Evolutionary conservation across 805 yeast genomes (phyloP), one percentile per base, ranked within the genome.

Genomic region (Ogataea allantospora): DNA sequence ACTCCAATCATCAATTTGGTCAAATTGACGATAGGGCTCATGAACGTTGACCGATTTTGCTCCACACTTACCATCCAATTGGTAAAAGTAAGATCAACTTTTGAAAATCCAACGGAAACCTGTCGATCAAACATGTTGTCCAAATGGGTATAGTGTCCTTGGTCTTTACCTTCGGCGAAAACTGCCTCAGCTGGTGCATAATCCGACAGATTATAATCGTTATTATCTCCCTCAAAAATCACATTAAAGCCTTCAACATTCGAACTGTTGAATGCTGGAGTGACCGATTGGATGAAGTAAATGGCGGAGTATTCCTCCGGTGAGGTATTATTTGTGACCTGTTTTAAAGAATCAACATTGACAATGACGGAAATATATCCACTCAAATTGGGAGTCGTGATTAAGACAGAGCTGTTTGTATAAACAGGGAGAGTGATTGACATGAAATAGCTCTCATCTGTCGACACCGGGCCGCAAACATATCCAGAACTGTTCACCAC

Each of bases 401-500:
- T 62, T 28, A 80, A 62, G 15, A 85, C 80, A 2, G 95, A 81
- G n/a, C 80, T 70, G 48, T 83, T 82, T 12, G 87, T 75, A 50
- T 71, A 80, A 3, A 88, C 73, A 0, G 96, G 93, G 4, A 87
- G 49, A 0, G 96, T 83, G 62, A 88, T 65, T 0, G 95, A 86
- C 71, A 86, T 66, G 47, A 78, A 72, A 50, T 73, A 81, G 2
- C 68, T 42, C 1, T 66, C 48, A 25, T 57, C 58, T 48, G 78
- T 76, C 12, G 62, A 35, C 1, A 75, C 65, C 0, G 96, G 96
- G 3, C 95, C 95, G 1, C 80, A 65, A 11, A 85, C 43, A 38
- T 70, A 60, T n/a, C 83, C 83, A 0, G 60, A 60, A 1, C 67
- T 47, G 15, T 62, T 58, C 1, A 70, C 35, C 7, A 77, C 55